A percentile compares a stretch with the other conserved stretches of the same genome.
Evolutionary conservation across 306 rosid species (phyloP).

Genomic region (Medicago truncatula): MtrunA17r5.0-ANR NC_053046.1:33337501-33338000

Average conservation of each 20-base stretch:
- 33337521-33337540: no score
- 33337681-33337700: background rate
- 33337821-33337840: constrained; percentile 49
- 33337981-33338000: constrained; percentile 48
- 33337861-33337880: constrained; percentile 43
- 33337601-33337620: no score
- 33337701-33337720: constrained; percentile 35
- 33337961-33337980: constrained; percentile 50
- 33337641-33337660: background rate
- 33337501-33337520: no score
- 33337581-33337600: no score
- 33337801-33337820: constrained; percentile 47
- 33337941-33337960: constrained; percentile 63
- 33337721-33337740: constrained; percentile 36
- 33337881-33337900: constrained; percentile 49
- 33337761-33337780: constrained; percentile 30
- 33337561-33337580: no score
- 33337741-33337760: constrained; percentile 9
- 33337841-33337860: constrained; percentile 50
- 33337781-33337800: constrained; percentile 47
- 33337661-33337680: constrained; percentile 6
- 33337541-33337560: no score
- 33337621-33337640: no score
- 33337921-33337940: constrained; percentile 52
- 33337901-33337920: constrained; percentile 46